Conservation (phyloP, 345 rosid species). For the Diplotaxis tenuifolia region DNA sequence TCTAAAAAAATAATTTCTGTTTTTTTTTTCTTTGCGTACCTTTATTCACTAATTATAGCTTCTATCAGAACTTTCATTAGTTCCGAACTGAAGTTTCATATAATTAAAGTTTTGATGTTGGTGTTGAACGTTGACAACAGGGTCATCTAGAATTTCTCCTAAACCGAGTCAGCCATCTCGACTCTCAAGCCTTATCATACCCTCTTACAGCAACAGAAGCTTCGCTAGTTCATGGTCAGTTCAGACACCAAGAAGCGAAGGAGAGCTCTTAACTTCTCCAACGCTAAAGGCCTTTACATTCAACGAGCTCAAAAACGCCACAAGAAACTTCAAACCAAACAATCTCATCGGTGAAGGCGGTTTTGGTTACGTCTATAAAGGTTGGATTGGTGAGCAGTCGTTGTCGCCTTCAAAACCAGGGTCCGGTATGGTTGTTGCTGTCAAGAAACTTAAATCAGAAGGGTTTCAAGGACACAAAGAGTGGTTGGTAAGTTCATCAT, state of each 20-base stretch:
- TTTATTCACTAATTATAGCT: background rate
- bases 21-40: background rate
- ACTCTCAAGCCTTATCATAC: constrained; percentile 60
- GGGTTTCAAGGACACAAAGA: constrained; percentile 98
- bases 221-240: constrained; percentile 41
- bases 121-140: constrained; percentile 34
- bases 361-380: constrained; percentile 87
- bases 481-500: constrained; percentile 77
- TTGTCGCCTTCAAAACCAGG: constrained; percentile 77
- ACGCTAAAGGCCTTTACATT: constrained; percentile 73
- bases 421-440: constrained; percentile 85
- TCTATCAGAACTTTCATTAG: background rate
- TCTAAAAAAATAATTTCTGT: background rate
- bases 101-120: background rate
- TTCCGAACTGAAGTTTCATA: background rate
- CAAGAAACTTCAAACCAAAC: constrained; percentile 80
- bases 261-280: constrained; percentile 77
- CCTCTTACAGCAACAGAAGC: constrained; percentile 55
- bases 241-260: constrained; percentile 73
- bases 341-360: constrained; percentile 96
- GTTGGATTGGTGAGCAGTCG: constrained; percentile 77
- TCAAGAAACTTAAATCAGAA: constrained; percentile 82
- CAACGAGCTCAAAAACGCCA: constrained; percentile 73
- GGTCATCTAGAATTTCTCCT: constrained; percentile 52
- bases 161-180: constrained; percentile 55